Base-by-base conservation (phyloP, 495 filamentous ascomycete genomes). In the Penicillium turbatum region DNA sequence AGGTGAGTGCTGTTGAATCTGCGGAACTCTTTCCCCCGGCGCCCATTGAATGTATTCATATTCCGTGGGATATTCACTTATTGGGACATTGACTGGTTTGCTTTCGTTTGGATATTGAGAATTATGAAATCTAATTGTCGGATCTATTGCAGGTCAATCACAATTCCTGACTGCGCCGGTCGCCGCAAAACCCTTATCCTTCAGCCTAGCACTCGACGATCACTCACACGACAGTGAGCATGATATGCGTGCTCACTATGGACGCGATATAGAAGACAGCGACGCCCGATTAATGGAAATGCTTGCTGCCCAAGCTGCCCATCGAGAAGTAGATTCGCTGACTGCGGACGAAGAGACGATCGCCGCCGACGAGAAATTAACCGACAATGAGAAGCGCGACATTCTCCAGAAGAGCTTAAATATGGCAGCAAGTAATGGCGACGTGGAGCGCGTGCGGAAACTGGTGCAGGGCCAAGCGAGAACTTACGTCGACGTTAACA, bases 341-440 rank as follows among this genome's bases (percentile, higher is more conserved):
- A 80, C 79, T 26, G 86, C 85, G 21, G 86, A 95, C 62, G 91
- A 93, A 59, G 87, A 95, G 48, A 82, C 79, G 26, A 83, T 97
- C 24, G 83, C 87, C 10, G 70, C 75, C 6, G 84, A 92, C 62
- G 80, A 87, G 38, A 87, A 84, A 60, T 67, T 95, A 49, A 80
- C 89, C 0, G 81, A 87, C 8, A 78, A 77, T 2, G 86, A 96
- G 68, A 97, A 96, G 75, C 85, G 72, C 62, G 80, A 87, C 19
- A 78, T 87, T 26, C 69, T 97, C 42, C 95, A 97, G 64, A 90
- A 87, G 59, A 86, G 86, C 45, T 71, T 99, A 58, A 91, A 92
- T 64, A 96, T 97, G 86, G 93, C 93, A 12, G 90, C 93, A 0
- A 97, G 92, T 67, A 99, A 97, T 70, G 93, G 93, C 38, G 93